Conservation (phyloP, 139 green algal genomes). For the Micractinium sp. region DNA sequence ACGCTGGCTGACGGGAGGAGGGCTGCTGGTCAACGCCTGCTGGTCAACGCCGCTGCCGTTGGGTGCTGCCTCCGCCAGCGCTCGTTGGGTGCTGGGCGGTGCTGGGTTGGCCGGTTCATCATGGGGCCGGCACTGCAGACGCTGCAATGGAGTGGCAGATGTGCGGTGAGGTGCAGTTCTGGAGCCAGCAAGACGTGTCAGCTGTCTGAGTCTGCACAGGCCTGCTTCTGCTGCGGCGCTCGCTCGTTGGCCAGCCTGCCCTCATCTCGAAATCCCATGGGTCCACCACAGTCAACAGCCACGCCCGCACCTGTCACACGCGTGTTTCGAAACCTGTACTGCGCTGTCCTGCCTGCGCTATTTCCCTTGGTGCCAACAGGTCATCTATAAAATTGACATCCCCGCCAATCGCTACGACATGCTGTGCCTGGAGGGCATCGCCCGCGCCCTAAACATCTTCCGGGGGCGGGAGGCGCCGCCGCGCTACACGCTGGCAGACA, state of each 20-base stretch:
- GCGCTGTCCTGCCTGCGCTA: neutral
- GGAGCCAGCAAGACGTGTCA: too few species aligned
- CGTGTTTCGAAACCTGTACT: too few species aligned
- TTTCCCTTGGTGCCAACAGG: neutral
- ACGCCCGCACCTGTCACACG: too few species aligned
- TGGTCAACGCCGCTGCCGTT: neutral
- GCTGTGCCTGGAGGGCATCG: slow-evolving; percentile 98
- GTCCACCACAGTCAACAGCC: too few species aligned
- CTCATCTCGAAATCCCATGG: too few species aligned
- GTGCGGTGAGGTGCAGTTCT: too few species aligned
- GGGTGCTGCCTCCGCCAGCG: neutral
- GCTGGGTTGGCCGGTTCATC: too few species aligned
- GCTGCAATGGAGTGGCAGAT: too few species aligned
- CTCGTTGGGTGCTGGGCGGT: neutral
- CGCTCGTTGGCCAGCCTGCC: neutral
- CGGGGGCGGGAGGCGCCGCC: slow-evolving; percentile 61
- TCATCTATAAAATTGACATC: slow-evolving; percentile 99
- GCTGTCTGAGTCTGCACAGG: too few species aligned
- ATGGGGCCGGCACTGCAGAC: too few species aligned
- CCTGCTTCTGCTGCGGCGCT: neutral
- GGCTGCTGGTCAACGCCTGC: neutral
- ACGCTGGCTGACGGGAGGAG: neutral
- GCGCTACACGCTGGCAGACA: slow-evolving; percentile 82
- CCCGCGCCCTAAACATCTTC: slow-evolving; percentile 97
- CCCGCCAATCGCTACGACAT: slow-evolving; percentile 99